phyloP scores from a whole-genome alignment of 331 rosid genomes.

The Arachis monticola region DNA sequence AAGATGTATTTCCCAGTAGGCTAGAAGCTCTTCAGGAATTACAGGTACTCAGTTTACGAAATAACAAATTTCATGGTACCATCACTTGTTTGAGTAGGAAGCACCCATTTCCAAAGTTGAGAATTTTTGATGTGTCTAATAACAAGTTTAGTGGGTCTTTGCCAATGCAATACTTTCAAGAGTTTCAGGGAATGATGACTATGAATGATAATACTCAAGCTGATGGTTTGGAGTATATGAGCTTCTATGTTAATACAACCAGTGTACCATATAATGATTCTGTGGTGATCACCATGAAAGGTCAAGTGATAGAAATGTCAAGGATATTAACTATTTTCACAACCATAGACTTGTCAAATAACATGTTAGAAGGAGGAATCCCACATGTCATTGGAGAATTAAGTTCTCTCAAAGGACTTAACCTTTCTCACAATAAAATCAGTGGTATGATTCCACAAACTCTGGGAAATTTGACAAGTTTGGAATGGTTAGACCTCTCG shows the following conservation, averaged over 20 bases:
- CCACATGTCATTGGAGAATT: slow-evolving; percentile 3
- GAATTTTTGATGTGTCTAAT: slow-evolving; percentile 26
- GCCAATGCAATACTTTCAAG: slow-evolving; percentile 22
- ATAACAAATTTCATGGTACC: slow-evolving; percentile 37
- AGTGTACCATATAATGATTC: background rate
- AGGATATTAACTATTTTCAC: slow-evolving; percentile 14
- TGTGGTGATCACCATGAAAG: slow-evolving; percentile 29
- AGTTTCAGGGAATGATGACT: slow-evolving; percentile 41
- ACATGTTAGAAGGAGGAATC: slow-evolving; percentile 25
- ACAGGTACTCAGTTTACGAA: slow-evolving; percentile 27
- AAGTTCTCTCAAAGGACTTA: background rate
- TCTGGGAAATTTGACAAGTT: background rate
- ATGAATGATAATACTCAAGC: background rate
- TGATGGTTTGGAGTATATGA: background rate
- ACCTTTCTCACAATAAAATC: slow-evolving; percentile 25
- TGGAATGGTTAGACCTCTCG: slow-evolving; percentile 36
- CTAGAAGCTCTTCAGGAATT: slow-evolving; percentile 20
- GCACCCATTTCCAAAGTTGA: slow-evolving; percentile 20
- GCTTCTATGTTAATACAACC: fast-evolving
- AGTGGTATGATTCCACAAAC: slow-evolving; percentile 29
- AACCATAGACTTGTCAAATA: slow-evolving; percentile 33
- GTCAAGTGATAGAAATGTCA: fast-evolving
- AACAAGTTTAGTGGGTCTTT: slow-evolving; percentile 32
- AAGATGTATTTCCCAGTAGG: slow-evolving; percentile 38
- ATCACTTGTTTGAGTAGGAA: background rate